Evolutionary conservation across 139 green algal genomes (phyloP), one percentile per base, ranked within the genome.

Genomic region (Chlamydomonas sp.): DNA sequence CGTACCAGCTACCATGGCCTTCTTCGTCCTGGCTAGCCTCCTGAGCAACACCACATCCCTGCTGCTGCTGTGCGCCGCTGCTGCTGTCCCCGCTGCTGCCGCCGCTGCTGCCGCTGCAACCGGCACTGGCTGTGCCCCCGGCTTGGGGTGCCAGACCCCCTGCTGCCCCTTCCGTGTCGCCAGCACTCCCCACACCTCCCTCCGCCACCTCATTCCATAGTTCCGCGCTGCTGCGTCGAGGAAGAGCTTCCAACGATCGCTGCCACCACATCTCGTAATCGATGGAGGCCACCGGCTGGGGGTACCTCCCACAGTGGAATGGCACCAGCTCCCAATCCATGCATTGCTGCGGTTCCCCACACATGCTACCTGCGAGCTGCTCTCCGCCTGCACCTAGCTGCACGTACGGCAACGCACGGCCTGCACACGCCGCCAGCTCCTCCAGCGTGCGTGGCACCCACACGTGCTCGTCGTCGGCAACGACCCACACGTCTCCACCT

Each of bases 221-320:
- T 49, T 49, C 31, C 31, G 31, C 31, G 31, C 31, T 49, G 31
- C 31, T 49, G 31, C 31, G 31, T 49, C 31, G 31, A 49, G 31
- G 31, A 49, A 49, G 31, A 49, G 31, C 31, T 49, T 49, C 31
- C 31, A 49, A 49, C 31, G 31, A 49, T 49, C 31, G 31, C 31
- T 49, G 31, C 31, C 31, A 72, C 80, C 80, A 85, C 5, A 3
- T 3, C 16, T 20, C 68, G 67, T 79, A 85, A 20, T 85, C 68
- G 7, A 85, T 63, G 0, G 80, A 79, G 59, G 80, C 58, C 68
- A 78, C 31, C 8, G 80, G 80, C 80, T 85, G 80, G 7, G 80
- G 80, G 58, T 85, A 85, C 1, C 80, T 68, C 0, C 80, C 80
- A 58, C 80, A 85, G 58, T 85, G 80, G 69, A 85, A 85, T 1